Evolutionary conservation across 2,329 filamentous ascomycete genomes (phyloP).

Genomic region (Stagonosporopsis vannaccii): DNA sequence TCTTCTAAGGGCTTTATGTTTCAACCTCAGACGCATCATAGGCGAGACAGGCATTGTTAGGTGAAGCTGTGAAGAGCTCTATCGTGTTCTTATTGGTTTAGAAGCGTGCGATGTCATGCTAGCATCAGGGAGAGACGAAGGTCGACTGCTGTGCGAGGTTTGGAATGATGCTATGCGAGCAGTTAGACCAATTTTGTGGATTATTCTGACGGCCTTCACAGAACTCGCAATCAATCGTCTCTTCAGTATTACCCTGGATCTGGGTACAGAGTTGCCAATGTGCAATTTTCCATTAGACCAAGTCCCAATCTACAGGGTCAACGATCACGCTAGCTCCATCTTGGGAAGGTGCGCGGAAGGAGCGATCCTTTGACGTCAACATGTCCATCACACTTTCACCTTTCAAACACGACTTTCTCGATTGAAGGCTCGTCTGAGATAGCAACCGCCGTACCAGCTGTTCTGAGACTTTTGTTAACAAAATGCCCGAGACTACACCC

Average conservation of each 20-base stretch:
- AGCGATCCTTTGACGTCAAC: conserved; percentile 16
- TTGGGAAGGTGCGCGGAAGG: neutral
- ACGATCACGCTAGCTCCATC: neutral
- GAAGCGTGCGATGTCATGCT: neutral
- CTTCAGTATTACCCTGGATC: neutral
- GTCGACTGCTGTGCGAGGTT: neutral
- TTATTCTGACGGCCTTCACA: neutral
- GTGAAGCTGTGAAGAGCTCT: conserved; percentile 26
- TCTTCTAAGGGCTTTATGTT: conserved; percentile 41
- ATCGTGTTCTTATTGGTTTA: neutral
- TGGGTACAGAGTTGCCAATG: neutral
- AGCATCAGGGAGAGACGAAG: neutral
- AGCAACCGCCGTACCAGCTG: too few relatives aligned
- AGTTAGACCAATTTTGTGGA: neutral
- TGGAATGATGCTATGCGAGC: neutral
- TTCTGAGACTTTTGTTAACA: neutral
- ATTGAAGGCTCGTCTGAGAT: too few relatives aligned
- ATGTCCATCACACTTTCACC: neutral
- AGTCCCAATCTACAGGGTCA: neutral
- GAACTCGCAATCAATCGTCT: neutral
- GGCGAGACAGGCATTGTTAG: conserved; percentile 31
- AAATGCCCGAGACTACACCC: conserved; percentile 15
- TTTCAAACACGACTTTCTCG: neutral
- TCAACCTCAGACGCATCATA: conserved; percentile 48
- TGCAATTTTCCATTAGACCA: neutral